Evolutionary conservation across 1,284 basidiomycete species (phyloP), one percentile per base, ranked within the genome.

Genomic region (Pascua sp.): DNA sequence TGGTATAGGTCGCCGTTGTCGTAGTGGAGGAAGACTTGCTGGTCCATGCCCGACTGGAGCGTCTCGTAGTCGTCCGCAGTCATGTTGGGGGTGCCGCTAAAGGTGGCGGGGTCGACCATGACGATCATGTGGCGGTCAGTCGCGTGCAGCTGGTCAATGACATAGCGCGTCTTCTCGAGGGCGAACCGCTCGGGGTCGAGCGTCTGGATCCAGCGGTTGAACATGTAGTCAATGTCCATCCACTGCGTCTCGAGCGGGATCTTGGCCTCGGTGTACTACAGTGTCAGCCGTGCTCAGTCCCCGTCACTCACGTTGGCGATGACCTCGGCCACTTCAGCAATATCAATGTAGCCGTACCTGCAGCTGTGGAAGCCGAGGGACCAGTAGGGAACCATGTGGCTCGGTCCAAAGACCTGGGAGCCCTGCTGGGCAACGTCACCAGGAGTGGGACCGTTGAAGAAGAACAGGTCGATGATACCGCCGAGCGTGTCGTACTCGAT

Each of bases 51-150:
- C 18, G 81, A 79, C 55, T 85, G 79, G 64, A 81, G 86, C 0
- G 85, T 71, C 2, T 73, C 79, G 60, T 87, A 87, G 37, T 70
- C 78, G 47, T 80, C 71, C 16, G 60, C 60, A 0, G 63, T 54
- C 13, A 37, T 36, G 53, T 64, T 60, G 0, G 56, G 58, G 8
- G 52, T 55, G 13, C 64, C 64, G 43, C 53, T 55, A 52, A 60
- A 84, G 0, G 87, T 79, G 3, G 86, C 86, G n/a, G 87, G 86
- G 68, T 89, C 86, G 3, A 85, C 60, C 86, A 88, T 88, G 47
- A 87, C 69, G 24, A 87, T 77, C 70, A 80, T 86, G 59, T 80
- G 79, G 66, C 87, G 86, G 44, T 84, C 75, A 53, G 84, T 80
- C 0, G 68, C 59, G 64, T 88, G 86, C 2, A 88, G 76, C 60